These are phyloP conservation scores for Bolboschoenus planiculmis DNA, from an alignment of 176 grass and related monocot genomes.

Conservation along the genomic window DNA sequence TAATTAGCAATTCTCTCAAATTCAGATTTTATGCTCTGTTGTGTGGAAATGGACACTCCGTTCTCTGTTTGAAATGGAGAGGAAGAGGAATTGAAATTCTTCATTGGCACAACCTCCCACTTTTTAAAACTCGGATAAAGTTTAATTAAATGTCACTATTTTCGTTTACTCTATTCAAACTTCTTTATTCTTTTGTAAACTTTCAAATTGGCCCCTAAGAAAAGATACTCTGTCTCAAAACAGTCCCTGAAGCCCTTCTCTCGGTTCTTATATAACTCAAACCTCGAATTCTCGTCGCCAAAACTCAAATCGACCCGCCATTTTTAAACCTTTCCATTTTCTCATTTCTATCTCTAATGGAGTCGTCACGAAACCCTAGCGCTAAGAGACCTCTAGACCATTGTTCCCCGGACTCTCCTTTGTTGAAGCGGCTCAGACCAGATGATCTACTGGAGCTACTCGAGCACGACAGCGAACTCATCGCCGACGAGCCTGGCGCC, in stretches of 20 bases:
- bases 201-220: not conserved
- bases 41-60: no score
- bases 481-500: not conserved
- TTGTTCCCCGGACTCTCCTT: not conserved
- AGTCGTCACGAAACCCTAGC: not conserved
- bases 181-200: not conserved
- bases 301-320: conserved; percentile 14
- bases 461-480: conserved; percentile 40
- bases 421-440: conserved; percentile 18
- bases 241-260: not conserved
- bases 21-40: no score
- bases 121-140: no score
- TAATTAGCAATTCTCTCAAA: no score
- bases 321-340: not conserved
- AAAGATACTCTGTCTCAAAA: not conserved
- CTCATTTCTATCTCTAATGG: not conserved
- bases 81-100: no score
- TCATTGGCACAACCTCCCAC: no score
- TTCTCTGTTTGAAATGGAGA: no score
- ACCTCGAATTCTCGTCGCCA: not conserved
- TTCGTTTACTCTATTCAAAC: no score
- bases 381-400: conserved; percentile 38
- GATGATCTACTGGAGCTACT: conserved; percentile 61
- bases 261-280: conserved; percentile 29
- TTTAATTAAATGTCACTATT: no score